A percentile compares a stretch with the other conserved stretches of the same genome.
Evolutionary conservation across 305 asterid species (phyloP).

Genomic region (Ruellia speciosa): DNA sequence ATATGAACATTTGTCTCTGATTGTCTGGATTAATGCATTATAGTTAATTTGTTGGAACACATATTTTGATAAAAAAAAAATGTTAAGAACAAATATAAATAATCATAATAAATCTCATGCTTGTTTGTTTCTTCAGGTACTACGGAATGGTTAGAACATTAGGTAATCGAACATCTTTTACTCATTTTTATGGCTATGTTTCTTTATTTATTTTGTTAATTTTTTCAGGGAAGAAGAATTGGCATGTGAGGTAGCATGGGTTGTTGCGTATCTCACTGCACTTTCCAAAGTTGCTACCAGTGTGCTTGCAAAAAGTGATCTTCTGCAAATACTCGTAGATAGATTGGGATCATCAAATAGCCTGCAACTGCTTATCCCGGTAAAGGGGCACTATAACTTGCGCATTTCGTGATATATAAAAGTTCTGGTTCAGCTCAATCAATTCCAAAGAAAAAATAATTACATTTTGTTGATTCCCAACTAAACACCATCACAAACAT

Average conservation of each 20-base stretch:
- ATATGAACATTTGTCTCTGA: too few relatives aligned
- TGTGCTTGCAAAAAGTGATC: constrained; percentile 58
- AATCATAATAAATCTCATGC: too few relatives aligned
- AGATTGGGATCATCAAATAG: constrained; percentile 65
- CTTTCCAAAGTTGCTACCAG: constrained; percentile 79
- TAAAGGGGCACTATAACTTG: constrained; percentile 30
- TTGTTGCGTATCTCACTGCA: constrained; percentile 86
- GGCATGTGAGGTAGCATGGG: constrained; percentile 96
- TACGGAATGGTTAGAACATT: too few relatives aligned
- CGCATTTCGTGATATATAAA: constrained; percentile 10
- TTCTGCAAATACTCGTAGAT: constrained; percentile 61
- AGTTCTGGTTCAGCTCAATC: too few relatives aligned
- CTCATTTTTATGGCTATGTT: neutral
- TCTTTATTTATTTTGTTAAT: constrained; percentile 19
- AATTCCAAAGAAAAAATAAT: too few relatives aligned
- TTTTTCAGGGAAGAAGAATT: constrained; percentile 80
- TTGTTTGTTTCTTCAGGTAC: too few relatives aligned
- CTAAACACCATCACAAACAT: constrained; percentile 4
- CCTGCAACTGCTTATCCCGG: constrained; percentile 90
- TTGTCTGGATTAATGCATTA: too few relatives aligned
- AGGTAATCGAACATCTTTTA: neutral
- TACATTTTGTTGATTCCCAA: constrained; percentile 1
- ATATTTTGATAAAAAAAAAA: too few relatives aligned
- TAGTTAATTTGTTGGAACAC: too few relatives aligned
- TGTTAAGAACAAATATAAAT: too few relatives aligned